Conservation (phyloP, 768 basidiomycete species). For the Mycena rebaudengoi region DNA sequence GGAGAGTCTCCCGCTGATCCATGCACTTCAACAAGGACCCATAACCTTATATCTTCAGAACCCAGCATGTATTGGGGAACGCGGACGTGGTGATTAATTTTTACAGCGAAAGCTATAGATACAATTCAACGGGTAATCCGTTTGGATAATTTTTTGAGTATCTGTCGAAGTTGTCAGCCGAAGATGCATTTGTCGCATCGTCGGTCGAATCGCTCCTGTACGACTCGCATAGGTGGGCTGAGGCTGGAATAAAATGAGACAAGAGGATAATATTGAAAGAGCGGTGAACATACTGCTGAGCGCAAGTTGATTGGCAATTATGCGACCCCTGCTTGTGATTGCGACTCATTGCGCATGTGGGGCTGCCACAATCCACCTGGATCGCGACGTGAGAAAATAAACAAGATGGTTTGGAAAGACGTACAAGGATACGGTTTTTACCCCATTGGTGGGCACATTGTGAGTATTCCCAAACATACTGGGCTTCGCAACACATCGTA, state of each 20-base stretch:
- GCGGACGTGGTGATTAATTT: neutral
- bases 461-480: conserved; percentile 16
- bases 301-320: conserved; percentile 47
- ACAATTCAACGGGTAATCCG: too few species aligned
- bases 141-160: too few species aligned
- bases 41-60: neutral
- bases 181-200: conserved; percentile 25
- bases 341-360: conserved; percentile 49
- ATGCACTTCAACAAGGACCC: neutral
- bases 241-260: conserved; percentile 1
- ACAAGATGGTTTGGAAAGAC: neutral
- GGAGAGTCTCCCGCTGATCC: neutral
- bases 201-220: conserved; percentile 13
- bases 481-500: conserved; percentile 16
- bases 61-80: neutral
- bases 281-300: conserved; percentile 41
- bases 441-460: conserved; percentile 20
- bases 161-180: too few species aligned
- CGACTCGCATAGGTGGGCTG: conserved; percentile 13
- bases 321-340: conserved; percentile 43
- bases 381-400: neutral
- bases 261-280: neutral
- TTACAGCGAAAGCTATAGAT: too few species aligned
- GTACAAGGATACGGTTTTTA: conserved; percentile 31
- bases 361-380: conserved; percentile 59